Conservation (phyloP, 2,329 filamentous ascomycete species). For the Curvularia sp. region DNA sequence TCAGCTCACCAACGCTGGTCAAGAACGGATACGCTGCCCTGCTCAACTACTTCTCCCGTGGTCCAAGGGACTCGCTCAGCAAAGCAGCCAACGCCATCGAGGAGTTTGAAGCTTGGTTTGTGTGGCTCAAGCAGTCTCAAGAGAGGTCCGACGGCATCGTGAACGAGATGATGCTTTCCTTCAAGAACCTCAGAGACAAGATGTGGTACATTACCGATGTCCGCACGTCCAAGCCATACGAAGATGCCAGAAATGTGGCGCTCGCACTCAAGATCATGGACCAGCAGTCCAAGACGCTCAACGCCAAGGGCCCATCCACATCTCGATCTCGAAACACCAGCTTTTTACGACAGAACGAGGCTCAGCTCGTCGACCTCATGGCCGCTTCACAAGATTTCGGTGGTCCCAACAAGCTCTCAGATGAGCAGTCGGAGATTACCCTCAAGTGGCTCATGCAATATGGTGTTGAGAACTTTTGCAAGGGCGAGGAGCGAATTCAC, state of each 20-base stretch:
- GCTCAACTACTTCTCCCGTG: constrained; percentile 75
- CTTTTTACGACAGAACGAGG: constrained; percentile 80
- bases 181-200: constrained; percentile 84
- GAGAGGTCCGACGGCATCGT: constrained; percentile 77
- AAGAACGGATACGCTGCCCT: constrained; percentile 74
- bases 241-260: constrained; percentile 84
- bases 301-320: constrained; percentile 50
- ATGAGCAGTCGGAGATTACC: constrained; percentile 89
- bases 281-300: constrained; percentile 55
- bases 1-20: constrained; percentile 66
- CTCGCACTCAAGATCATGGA: constrained; percentile 92
- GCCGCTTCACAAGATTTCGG: constrained; percentile 83
- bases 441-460: constrained; percentile 80
- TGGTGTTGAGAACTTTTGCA: constrained; percentile 90
- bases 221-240: constrained; percentile 85
- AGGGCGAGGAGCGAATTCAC: constrained; percentile 92
- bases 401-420: constrained; percentile 93
- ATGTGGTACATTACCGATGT: constrained; percentile 99
- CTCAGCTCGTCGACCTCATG: constrained; percentile 85
- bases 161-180: constrained; percentile 74
- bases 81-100: constrained; percentile 75
- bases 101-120: constrained; percentile 80
- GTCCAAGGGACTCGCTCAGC: constrained; percentile 72
- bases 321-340: constrained; percentile 55
- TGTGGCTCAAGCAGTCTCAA: constrained; percentile 83